Base-by-base conservation (phyloP, 257 asterid species). In the Agastache rugosa region DNA sequence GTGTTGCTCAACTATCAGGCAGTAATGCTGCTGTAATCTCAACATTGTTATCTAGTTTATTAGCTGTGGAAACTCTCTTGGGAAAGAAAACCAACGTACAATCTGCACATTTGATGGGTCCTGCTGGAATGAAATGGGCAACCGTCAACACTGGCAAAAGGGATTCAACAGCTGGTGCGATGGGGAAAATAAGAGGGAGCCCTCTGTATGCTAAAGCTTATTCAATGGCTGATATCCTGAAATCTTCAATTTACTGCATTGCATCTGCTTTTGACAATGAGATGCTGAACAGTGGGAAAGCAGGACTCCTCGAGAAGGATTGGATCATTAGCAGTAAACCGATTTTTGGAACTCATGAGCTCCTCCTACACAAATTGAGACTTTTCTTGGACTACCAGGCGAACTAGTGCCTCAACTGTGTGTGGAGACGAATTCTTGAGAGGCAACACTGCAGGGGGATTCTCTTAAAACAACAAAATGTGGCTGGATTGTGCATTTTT, bases 51-150 rank as follows among this genome's bases (percentile, higher is more conserved):
- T 92, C 98, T 42, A 70, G 85, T 66, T 83, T 95, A 73, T 80
- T 95, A 75, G 97, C 91, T 53, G 92, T 90, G 22, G 99, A 95
- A 83, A 82, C 91, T 64, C 81, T 90, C 45, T 81, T 92, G 88
- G 99, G 99, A 51, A 95, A 90, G 84, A 95, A 90, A 83, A 90
- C 93, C 74, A 84, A 78, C 79, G 56, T 89, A 63, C 96, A 83
- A 63, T 88, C 93, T 2, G 74, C 92, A 29, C 82, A 83, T 74
- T 75, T 80, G 72, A 86, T 83, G 84, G 92, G 97, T 31, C 89
- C 96, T 29, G 90, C 93, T 50, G 96, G 96, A 53, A 94, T 94
- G 63, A 89, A 84, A 72, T 94, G 99, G 99, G 96, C 96, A 73
- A 86, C 96, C 12, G 69, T 83, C 55, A 90, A 86, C 86, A 79